Conservation (phyloP, 2,329 filamentous ascomycete genomes). For the Pestalotiopsis sp. region DNA sequence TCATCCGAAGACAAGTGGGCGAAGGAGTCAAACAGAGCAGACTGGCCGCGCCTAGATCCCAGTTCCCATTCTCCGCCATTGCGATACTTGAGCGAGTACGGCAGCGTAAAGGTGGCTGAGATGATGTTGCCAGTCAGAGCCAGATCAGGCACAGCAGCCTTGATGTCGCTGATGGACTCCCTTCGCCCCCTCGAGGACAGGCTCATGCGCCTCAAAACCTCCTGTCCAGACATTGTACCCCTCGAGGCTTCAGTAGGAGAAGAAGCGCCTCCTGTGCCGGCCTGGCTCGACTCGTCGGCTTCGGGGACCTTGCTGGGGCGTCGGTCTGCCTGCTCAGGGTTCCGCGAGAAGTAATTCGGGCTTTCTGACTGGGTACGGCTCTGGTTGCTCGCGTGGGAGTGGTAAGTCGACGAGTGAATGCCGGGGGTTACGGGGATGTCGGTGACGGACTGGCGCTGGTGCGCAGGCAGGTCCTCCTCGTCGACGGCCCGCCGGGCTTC, state of each 20-base stretch:
- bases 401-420: constrained; percentile 33
- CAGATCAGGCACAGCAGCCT: constrained; percentile 56
- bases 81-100: constrained; percentile 58
- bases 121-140: constrained; percentile 65
- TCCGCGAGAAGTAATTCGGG: constrained; percentile 32
- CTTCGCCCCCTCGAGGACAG: constrained; percentile 40
- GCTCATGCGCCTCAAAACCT: constrained; percentile 45
- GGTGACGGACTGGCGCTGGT: constrained; percentile 32
- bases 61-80: constrained; percentile 67
- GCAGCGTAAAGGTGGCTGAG: constrained; percentile 65
- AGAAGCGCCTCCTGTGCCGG: constrained; percentile 4
- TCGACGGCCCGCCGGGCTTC: constrained; percentile 16
- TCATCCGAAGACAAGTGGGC: constrained; percentile 81
- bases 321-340: constrained; percentile 21
- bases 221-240: constrained; percentile 37
- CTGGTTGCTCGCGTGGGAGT: constrained; percentile 18
- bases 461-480: constrained; percentile 31
- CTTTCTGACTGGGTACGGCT: constrained; percentile 12
- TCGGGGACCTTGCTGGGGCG: constrained; percentile 21
- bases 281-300: constrained; percentile 11
- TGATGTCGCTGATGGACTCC: constrained; percentile 56
- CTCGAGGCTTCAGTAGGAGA: constrained; percentile 21
- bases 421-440: constrained; percentile 42
- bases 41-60: constrained; percentile 78
- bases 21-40: constrained; percentile 89